These are phyloP conservation scores for Teratosphaeria epicoccoides DNA, from an alignment of 2,329 filamentous ascomycete genomes.

Conservation along the genomic window DNA sequence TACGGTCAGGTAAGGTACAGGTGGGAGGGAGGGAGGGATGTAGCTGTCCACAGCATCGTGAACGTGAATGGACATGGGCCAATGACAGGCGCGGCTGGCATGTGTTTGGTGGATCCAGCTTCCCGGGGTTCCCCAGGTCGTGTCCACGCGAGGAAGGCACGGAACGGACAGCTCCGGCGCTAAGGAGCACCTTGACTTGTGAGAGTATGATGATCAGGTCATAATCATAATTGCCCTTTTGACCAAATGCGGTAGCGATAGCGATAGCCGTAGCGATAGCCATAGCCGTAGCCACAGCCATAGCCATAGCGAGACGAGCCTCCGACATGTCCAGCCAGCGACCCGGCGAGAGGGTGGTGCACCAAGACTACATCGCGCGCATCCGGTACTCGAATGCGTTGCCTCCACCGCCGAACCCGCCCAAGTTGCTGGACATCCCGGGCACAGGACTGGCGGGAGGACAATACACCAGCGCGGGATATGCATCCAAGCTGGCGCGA, in stretches of 20 bases:
- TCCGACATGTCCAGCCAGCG: constrained; percentile 19
- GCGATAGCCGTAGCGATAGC: background rate
- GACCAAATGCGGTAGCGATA: background rate
- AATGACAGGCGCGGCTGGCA: background rate
- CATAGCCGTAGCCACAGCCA: background rate
- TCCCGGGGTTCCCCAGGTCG: too few species aligned
- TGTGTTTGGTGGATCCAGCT: background rate
- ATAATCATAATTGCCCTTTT: too few species aligned
- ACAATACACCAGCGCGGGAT: constrained; percentile 82
- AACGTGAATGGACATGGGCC: background rate
- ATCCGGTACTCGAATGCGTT: constrained; percentile 93
- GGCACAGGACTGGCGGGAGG: constrained; percentile 79
- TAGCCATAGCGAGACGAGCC: background rate
- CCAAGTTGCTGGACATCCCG: constrained; percentile 93
- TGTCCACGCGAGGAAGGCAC: too few species aligned
- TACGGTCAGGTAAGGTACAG: too few species aligned
- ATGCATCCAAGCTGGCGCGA: constrained; percentile 76
- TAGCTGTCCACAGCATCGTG: background rate
- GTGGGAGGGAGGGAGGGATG: background rate
- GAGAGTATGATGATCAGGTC: too few species aligned
- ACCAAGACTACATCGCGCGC: constrained; percentile 95
- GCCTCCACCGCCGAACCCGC: constrained; percentile 84
- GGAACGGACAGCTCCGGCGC: background rate
- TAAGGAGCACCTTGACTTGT: too few species aligned
- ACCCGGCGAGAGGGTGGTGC: constrained; percentile 37